Conservation (phyloP, 768 basidiomycete genomes). For the Boletus tylopilopsis region DNA sequence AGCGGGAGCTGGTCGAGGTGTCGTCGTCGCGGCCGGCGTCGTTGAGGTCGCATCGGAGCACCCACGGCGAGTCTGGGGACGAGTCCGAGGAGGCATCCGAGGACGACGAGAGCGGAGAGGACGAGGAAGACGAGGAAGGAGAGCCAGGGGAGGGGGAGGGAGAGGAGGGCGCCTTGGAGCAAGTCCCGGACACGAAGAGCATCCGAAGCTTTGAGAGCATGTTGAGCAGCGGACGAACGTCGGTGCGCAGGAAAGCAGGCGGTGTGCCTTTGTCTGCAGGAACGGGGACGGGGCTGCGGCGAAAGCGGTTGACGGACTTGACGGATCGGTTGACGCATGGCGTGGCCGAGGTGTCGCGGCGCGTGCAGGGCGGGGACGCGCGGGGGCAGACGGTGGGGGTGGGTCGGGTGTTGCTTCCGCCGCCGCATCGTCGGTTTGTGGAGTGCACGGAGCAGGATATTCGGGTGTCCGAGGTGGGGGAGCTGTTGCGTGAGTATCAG, state of each 20-base stretch:
- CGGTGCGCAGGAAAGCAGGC: slow-evolving; percentile 2
- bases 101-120: neutral
- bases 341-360: slow-evolving; percentile 56
- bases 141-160: slow-evolving; percentile 29
- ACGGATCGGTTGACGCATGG: slow-evolving; percentile 74
- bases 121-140: slow-evolving; percentile 12
- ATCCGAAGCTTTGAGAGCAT: slow-evolving; percentile 87
- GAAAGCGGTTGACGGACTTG: slow-evolving; percentile 46
- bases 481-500: slow-evolving; percentile 79
- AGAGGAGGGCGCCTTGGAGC: slow-evolving; percentile 25
- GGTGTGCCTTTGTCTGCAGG: neutral
- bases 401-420: slow-evolving; percentile 47
- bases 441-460: slow-evolving; percentile 75
- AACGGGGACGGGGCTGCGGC: slow-evolving; percentile 36
- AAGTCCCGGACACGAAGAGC: slow-evolving; percentile 60
- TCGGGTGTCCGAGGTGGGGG: slow-evolving; percentile 72
- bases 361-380: slow-evolving; percentile 32
- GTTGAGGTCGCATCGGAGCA: slow-evolving; percentile 30
- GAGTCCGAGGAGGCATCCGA: slow-evolving; percentile 3
- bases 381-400: slow-evolving; percentile 32
- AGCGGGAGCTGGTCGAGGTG: slow-evolving; percentile 54
- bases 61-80: slow-evolving; percentile 20
- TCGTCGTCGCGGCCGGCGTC: slow-evolving; percentile 45
- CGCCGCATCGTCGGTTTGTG: slow-evolving; percentile 68
- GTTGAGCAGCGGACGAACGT: slow-evolving; percentile 45